Evolutionary conservation across 768 basidiomycete species (phyloP).

Genomic region (Coprinopsis strossmayeri): DNA sequence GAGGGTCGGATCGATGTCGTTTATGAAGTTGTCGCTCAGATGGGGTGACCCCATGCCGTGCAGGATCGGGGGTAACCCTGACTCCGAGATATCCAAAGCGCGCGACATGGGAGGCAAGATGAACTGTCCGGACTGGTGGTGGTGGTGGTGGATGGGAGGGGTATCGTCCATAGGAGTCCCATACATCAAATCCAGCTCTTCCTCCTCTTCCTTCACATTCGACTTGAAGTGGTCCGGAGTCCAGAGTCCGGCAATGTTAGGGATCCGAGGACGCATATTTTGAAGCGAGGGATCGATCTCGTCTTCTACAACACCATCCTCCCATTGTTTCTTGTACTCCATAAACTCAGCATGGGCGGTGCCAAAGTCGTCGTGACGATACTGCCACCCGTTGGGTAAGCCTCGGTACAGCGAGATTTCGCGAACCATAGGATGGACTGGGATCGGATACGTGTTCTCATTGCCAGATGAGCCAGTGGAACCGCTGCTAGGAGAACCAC

Average conservation of each 20-base stretch:
- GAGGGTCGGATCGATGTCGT: slow-evolving; percentile 24
- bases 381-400: slow-evolving; percentile 44
- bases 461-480: too few relatives aligned
- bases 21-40: slow-evolving; percentile 11
- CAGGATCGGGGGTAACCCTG: slow-evolving; percentile 9
- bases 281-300: too few relatives aligned
- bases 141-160: not conserved
- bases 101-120: slow-evolving; percentile 10
- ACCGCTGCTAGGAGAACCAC: not conserved
- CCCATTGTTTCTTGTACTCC: slow-evolving; percentile 21
- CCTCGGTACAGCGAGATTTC: slow-evolving; percentile 42
- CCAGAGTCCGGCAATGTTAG: slow-evolving; percentile 33
- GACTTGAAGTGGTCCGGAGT: slow-evolving; percentile 18
- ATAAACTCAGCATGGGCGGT: slow-evolving; percentile 30
- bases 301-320: slow-evolving; percentile 4
- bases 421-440: slow-evolving; percentile 32
- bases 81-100: slow-evolving; percentile 4
- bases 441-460: slow-evolving; percentile 9
- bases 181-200: slow-evolving; percentile 9
- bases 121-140: slow-evolving; percentile 16
- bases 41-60: slow-evolving; percentile 11
- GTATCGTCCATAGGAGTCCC: not conserved
- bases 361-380: slow-evolving; percentile 27
- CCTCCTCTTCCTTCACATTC: slow-evolving; percentile 13
- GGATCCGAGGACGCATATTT: slow-evolving; percentile 27